These are phyloP conservation scores for Salicornia ramosissima DNA, from an alignment of 148 eudicot genomes.

Conservation along the genomic window DNA sequence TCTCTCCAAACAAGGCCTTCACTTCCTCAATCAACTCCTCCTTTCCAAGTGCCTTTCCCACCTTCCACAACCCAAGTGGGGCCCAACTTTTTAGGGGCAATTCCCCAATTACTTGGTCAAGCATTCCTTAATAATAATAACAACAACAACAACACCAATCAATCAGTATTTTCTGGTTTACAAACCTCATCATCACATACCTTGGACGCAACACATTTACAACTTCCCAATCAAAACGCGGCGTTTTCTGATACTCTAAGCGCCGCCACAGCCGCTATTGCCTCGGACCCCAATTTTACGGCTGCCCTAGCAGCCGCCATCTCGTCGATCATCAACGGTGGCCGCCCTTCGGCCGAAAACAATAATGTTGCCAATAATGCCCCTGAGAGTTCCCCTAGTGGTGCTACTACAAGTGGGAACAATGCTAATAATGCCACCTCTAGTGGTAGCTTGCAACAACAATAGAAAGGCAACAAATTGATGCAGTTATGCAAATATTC, in stretches of 20 bases:
- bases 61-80: constrained; percentile 25
- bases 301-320: constrained; percentile 90
- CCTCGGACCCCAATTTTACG: constrained; percentile 83
- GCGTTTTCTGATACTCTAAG: constrained; percentile 55
- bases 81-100: constrained; percentile 24
- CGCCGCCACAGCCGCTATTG: constrained; percentile 81
- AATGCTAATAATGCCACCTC: constrained; percentile 23
- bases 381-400: constrained; percentile 14
- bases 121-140: constrained; percentile 24
- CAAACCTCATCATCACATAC: constrained; percentile 38
- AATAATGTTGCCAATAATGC: constrained; percentile 11
- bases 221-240: constrained; percentile 28
- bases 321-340: constrained; percentile 59
- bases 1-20: constrained; percentile 38
- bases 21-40: constrained; percentile 28
- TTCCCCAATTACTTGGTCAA: constrained; percentile 49
- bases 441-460: constrained; percentile 42
- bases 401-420: constrained; percentile 17
- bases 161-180: constrained; percentile 75
- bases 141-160: constrained; percentile 30
- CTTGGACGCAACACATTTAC: constrained; percentile 19
- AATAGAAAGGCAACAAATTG: constrained; percentile 22
- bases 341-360: constrained; percentile 26
- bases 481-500: neutral
- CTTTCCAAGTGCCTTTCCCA: constrained; percentile 44